Base-by-base conservation (phyloP, 805 yeast species). In the Starmerella vaccinii region DNA sequence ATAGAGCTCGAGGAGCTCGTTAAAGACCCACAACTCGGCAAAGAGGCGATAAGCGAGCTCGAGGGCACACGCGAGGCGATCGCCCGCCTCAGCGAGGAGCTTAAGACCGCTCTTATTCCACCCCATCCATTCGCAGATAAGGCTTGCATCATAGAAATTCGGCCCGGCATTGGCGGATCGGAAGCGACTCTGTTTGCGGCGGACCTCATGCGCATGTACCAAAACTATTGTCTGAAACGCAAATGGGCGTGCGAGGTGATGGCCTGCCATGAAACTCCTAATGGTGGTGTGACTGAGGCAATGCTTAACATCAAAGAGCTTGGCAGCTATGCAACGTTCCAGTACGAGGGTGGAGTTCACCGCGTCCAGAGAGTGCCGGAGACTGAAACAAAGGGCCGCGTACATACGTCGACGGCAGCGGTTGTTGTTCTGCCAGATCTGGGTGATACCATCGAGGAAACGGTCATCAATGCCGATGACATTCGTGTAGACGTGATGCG, bases 151-250 rank as follows among this genome's bases (percentile, higher is more conserved):
- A 57, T 92, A 18, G 98, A 92, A 64, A 67, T 92, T 13, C 73
- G 97, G 51, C 97, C 97, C 0, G 98, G 98, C 7, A 87, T 90
- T 2, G 98, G 98, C 15, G 98, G 98, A 2, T 77, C 81, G 5
- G 98, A 92, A 63, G 96, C 98, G 0, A 80, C 81, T 63, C 75
- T 92, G 13, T 92, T 92, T 65, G 78, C 97, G 0, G 76, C 75
- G 35, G 92, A 92, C 62, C 68, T 92, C 50, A 66, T 87, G 53
- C 74, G 75, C 51, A 87, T 92, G 97, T 92, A 92, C 65, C 68
- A 74, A 24, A 80, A 76, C 51, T 88, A 78, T 62, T 84, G 90
- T 33, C 75, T 75, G 50, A 58, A 67, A 38, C 76, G 78, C 59
- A 68, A 72, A 41, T 92, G 97, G 97, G 74, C 75, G 45, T 72